phyloP scores from a whole-genome alignment of 2,329 filamentous ascomycete genomes.

The Aspergillus felis region DNA sequence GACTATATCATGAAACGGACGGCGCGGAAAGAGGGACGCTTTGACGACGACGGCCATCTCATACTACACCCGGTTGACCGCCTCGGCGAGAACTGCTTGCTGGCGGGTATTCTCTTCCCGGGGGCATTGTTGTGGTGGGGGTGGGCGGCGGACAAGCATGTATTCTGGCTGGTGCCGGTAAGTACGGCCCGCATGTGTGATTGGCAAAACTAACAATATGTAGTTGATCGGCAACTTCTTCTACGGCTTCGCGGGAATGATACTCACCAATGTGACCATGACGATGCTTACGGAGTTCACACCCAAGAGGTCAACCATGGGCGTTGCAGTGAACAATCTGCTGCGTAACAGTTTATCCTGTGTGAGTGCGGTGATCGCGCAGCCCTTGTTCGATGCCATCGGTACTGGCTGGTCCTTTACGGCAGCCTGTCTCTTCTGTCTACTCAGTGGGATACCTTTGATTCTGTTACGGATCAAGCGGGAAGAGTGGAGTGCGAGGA shows the following conservation, averaged over 20 bases:
- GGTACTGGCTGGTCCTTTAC: constrained; percentile 43
- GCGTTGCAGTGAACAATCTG: constrained; percentile 42
- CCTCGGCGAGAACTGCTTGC: constrained; percentile 37
- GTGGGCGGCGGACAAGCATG: constrained; percentile 32
- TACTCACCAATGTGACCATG: constrained; percentile 33
- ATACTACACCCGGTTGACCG: constrained; percentile 37
- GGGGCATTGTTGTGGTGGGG: constrained; percentile 35
- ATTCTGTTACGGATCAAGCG: constrained; percentile 4
- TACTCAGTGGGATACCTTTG: constrained; percentile 5
- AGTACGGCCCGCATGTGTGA: neutral
- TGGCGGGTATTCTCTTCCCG: constrained; percentile 33
- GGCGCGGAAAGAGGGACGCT: constrained; percentile 30
- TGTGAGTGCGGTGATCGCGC: constrained; percentile 33
- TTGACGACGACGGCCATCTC: constrained; percentile 31
- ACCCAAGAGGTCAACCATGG: constrained; percentile 34
- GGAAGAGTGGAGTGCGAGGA: constrained; percentile 2
- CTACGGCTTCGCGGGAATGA: constrained; percentile 37
- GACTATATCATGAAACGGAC: constrained; percentile 39
- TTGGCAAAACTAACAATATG: neutral
- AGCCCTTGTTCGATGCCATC: constrained; percentile 37
- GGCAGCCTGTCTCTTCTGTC: constrained; percentile 6
- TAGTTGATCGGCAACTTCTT: constrained; percentile 17
- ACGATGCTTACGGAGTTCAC: constrained; percentile 45
- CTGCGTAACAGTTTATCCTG: constrained; percentile 39
- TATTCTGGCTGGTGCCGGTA: constrained; percentile 23